Evolutionary conservation across 2,329 filamentous ascomycete species (phyloP).

Genomic region (Hirsutella thompsonii): DNA sequence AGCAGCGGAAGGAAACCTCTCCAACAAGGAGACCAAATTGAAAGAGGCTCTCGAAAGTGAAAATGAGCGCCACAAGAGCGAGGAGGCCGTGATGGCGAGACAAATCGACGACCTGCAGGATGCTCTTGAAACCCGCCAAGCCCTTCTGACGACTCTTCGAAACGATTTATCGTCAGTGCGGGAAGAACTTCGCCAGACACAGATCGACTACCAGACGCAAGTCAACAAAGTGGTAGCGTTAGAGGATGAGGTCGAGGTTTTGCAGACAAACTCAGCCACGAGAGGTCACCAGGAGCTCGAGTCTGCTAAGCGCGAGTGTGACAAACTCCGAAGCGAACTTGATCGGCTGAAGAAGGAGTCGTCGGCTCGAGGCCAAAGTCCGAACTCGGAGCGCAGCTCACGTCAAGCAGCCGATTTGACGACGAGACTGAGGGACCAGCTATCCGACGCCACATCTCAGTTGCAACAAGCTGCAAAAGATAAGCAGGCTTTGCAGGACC

Average conservation of each 20-base stretch:
- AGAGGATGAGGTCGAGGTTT: slow-evolving; percentile 65
- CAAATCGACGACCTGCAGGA: slow-evolving; percentile 64
- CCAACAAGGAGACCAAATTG: slow-evolving; percentile 53
- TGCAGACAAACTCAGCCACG: slow-evolving; percentile 31
- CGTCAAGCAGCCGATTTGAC: slow-evolving; percentile 28
- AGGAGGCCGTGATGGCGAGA: slow-evolving; percentile 56
- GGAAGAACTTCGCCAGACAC: slow-evolving; percentile 57
- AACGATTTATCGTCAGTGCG: slow-evolving; percentile 52
- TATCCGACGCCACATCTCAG: slow-evolving; percentile 45
- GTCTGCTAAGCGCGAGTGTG: slow-evolving; percentile 13
- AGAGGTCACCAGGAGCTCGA: slow-evolving; percentile 6
- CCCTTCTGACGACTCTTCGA: slow-evolving; percentile 51
- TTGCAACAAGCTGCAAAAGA: slow-evolving; percentile 44
- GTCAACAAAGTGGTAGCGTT: slow-evolving; percentile 53
- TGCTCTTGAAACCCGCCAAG: slow-evolving; percentile 54
- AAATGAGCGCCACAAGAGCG: slow-evolving; percentile 55
- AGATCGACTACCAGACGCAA: slow-evolving; percentile 48
- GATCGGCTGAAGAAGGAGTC: slow-evolving; percentile 10
- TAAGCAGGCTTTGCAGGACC: slow-evolving; percentile 49
- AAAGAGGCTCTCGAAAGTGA: slow-evolving; percentile 59
- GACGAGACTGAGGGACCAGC: slow-evolving; percentile 40
- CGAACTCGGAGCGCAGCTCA: slow-evolving; percentile 18
- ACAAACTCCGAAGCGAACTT: slow-evolving; percentile 13
- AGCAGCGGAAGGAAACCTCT: slow-evolving; percentile 52
- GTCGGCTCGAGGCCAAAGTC: slow-evolving; percentile 14